A percentile compares a stretch with the other conserved stretches of the same genome.
Conservation (phyloP, 345 rosid genomes). For the Barbarea vulgaris region DNA sequence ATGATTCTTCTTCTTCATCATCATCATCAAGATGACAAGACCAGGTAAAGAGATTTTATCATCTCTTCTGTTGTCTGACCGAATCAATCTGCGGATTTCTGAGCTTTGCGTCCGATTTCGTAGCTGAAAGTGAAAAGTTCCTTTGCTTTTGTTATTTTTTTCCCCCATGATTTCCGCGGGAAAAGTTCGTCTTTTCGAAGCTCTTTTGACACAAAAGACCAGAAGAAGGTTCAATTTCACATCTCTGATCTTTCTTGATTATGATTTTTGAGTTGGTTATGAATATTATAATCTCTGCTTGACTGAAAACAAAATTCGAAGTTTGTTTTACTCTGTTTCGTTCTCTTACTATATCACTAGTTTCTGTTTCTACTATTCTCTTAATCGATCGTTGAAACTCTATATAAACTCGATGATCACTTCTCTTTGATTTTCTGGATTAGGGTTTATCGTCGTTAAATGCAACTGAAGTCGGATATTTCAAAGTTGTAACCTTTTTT, state of each 20-base stretch:
- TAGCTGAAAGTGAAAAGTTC: conserved; percentile 15
- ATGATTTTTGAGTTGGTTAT: not conserved
- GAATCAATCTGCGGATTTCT: conserved; percentile 14
- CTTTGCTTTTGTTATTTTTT: not conserved
- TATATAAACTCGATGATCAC: not conserved
- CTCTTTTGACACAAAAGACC: conserved; percentile 12
- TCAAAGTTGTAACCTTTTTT: not conserved
- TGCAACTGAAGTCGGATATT: not conserved
- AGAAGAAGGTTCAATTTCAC: conserved; percentile 14
- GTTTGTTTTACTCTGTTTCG: not conserved
- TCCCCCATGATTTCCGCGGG: conserved; percentile 32
- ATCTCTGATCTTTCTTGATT: not conserved
- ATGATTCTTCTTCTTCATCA: conserved; percentile 27
- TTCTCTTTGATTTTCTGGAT: not conserved
- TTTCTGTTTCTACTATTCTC: not conserved
- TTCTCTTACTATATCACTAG: not conserved
- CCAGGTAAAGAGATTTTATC: conserved; percentile 9
- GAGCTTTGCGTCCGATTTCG: conserved; percentile 8
- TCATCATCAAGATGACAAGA: conserved; percentile 9
- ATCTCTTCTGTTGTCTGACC: not conserved
- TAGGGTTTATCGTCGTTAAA: conserved; percentile 6
- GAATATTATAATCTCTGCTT: not conserved
- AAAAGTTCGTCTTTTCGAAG: conserved; percentile 13
- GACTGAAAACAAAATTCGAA: not conserved
- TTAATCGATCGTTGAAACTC: not conserved